Evolutionary conservation across 2,329 filamentous ascomycete species (phyloP), one percentile per base, ranked within the genome.

Genomic region (Phialocephala sp.): DNA sequence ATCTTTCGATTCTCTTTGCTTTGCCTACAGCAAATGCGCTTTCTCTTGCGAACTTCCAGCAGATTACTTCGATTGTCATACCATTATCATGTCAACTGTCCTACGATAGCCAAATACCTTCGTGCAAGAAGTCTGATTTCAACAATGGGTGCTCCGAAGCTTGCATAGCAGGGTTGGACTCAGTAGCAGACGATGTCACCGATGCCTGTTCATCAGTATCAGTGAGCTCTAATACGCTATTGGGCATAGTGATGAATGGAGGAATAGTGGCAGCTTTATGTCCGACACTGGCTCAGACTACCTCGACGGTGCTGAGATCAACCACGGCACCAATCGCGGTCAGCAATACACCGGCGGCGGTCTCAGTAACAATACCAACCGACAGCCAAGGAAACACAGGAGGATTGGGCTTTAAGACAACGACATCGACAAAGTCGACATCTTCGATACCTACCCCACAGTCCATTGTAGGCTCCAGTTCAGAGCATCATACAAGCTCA

Each of bases 11-110:
- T 45, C 43, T 64, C 22, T 39, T 69, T 8, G 62, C 63, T 41
- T 58, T 74, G 41, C 69, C 70, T 36, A 64, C 50, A 20, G 64
- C 68, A 22, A 68, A 70, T 47, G 74, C 75, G 32, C 64, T 76
- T 24, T 75, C 75, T 20, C 69, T 76, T 14, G 71, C 71, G 45
- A 74, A 75, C 59, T 76, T 76, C 43, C 75, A 76, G 63, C 63
- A 66, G 24, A 72, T 76, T 41, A 69, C 72, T 8, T 66, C 71
- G 9, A 58, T 52, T 36, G 22, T 57, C 11, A 68, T 76, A 60
- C 72, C 74, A 32, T 24, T 69, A 52, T 35, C 47, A 58, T 76
- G 75, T 52, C 68, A 70, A 37, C 52, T 71, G 41, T 64, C 67
- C 56, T 76, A 76, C 66, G 68, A 73, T 47, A 69, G 59, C 22